Evolutionary conservation across 2,329 filamentous ascomycete genomes (phyloP).

Genomic region (Pseudocercospora vitis): DNA sequence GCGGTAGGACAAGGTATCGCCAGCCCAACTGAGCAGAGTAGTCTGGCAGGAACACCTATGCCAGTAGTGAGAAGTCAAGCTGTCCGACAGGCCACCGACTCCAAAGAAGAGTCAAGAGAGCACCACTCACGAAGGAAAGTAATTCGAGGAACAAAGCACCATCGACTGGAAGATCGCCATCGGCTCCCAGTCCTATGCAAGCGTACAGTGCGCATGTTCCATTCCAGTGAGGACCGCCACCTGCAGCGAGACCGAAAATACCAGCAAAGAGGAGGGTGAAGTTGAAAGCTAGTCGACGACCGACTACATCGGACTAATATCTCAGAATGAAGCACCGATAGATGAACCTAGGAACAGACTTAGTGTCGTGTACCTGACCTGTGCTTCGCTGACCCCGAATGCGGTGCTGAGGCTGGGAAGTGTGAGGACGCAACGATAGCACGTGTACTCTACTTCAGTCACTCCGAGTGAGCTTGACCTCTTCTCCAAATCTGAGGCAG

Average conservation of each 20-base stretch:
- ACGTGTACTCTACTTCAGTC: too few relatives aligned
- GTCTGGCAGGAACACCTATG: constrained; percentile 30
- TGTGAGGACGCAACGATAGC: too few relatives aligned
- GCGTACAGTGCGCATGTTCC: constrained; percentile 43
- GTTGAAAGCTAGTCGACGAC: constrained; percentile 80
- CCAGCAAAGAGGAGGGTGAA: constrained; percentile 69
- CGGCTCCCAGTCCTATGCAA: constrained; percentile 45
- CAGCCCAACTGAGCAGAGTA: constrained; percentile 65
- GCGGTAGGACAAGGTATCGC: constrained; percentile 70
- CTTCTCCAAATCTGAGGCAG: too few relatives aligned
- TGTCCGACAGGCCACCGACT: constrained; percentile 87
- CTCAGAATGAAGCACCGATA: constrained; percentile 75
- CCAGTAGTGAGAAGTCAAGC: constrained; percentile 62
- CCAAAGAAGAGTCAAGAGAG: constrained; percentile 77
- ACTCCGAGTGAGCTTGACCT: too few relatives aligned
- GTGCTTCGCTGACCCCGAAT: constrained; percentile 68
- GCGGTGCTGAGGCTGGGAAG: constrained; percentile 72
- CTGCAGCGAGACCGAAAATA: constrained; percentile 70
- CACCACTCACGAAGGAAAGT: constrained; percentile 63
- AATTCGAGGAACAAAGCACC: constrained; percentile 83
- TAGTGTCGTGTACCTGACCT: constrained; percentile 77
- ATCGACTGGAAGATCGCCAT: constrained; percentile 74
- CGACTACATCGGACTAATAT: constrained; percentile 61
- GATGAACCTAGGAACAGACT: constrained; percentile 74
- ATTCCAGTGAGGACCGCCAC: constrained; percentile 67